Conservation (phyloP, 2,329 filamentous ascomycete genomes). For the Ploettnerulaceae sp. region DNA sequence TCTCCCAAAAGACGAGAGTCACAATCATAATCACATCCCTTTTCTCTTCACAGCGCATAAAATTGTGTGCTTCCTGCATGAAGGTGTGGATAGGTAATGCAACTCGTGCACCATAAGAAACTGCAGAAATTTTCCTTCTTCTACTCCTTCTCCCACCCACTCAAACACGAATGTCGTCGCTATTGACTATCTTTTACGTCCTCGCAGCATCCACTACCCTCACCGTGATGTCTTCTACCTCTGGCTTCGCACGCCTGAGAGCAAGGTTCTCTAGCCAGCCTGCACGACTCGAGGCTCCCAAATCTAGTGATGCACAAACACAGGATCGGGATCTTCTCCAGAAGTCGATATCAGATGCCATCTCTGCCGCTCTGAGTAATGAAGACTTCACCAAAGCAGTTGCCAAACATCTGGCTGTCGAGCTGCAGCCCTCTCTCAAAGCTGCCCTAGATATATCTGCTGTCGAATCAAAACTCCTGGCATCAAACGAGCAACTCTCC, state of each 20-base stretch:
- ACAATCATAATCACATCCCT: constrained; percentile 9
- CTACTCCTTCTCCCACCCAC: constrained; percentile 2
- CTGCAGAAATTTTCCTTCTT: background rate
- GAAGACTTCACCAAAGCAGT: constrained; percentile 25
- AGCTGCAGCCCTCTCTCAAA: constrained; percentile 30
- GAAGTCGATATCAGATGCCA: constrained; percentile 14
- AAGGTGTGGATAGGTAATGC: constrained; percentile 5
- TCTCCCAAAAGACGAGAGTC: constrained; percentile 8
- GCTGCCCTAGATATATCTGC: constrained; percentile 25
- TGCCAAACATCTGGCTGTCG: constrained; percentile 26
- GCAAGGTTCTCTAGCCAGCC: constrained; percentile 9
- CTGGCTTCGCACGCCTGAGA: constrained; percentile 8
- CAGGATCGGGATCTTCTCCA: constrained; percentile 12
- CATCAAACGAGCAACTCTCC: constrained; percentile 25
- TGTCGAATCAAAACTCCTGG: constrained; percentile 24
- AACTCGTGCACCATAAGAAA: constrained; percentile 1
- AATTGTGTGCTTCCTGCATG: background rate
- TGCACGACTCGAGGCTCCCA: constrained; percentile 1
- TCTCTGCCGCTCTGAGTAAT: constrained; percentile 9
- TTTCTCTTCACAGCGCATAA: constrained; percentile 9
- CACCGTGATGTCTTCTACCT: constrained; percentile 9
- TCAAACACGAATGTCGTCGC: constrained; percentile 14
- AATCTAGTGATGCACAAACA: background rate
- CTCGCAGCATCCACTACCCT: constrained; percentile 7
- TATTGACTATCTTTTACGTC: constrained; percentile 11